Conservation (phyloP, 2,329 filamentous ascomycete species). For the Talaromyces sp. region DNA sequence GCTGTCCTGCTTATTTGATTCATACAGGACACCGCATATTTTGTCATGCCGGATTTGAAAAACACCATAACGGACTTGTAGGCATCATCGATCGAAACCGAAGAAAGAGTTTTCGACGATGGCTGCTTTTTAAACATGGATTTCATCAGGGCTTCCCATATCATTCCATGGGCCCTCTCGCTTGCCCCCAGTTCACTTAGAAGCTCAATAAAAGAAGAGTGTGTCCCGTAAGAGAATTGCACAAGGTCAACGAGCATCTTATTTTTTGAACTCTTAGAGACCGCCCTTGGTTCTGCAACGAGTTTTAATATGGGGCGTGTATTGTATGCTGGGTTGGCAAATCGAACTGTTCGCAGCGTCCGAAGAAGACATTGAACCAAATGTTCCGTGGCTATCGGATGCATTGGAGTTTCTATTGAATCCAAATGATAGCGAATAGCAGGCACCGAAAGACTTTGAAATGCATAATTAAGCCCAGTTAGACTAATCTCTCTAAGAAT, state of each 20-base stretch:
- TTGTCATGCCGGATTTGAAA: constrained; percentile 20
- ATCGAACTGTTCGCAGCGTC: constrained; percentile 20
- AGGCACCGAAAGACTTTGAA: constrained; percentile 24
- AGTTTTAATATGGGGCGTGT: constrained; percentile 19
- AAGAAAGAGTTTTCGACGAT: constrained; percentile 5
- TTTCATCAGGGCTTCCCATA: constrained; percentile 21
- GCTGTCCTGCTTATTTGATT: neutral
- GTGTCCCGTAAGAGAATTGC: too few species aligned
- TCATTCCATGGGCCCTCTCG: constrained; percentile 16
- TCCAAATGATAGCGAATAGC: constrained; percentile 27
- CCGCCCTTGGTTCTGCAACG: constrained; percentile 19
- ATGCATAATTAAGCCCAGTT: constrained; percentile 30
- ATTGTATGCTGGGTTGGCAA: constrained; percentile 21
- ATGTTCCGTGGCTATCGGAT: constrained; percentile 11
- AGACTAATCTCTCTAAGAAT: constrained; percentile 16
- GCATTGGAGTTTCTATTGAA: constrained; percentile 16
- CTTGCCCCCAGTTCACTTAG: constrained; percentile 24
- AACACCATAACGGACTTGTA: constrained; percentile 26
- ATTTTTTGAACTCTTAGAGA: too few species aligned
- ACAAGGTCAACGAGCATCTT: too few species aligned
- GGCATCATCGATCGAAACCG: constrained; percentile 16
- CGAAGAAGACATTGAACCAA: constrained; percentile 23
- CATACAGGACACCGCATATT: constrained; percentile 23
- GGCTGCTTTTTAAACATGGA: neutral
- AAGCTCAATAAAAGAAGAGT: constrained; percentile 22